Base-by-base conservation (phyloP, 2,329 filamentous ascomycete genomes). In the Seiridium cupressi region DNA sequence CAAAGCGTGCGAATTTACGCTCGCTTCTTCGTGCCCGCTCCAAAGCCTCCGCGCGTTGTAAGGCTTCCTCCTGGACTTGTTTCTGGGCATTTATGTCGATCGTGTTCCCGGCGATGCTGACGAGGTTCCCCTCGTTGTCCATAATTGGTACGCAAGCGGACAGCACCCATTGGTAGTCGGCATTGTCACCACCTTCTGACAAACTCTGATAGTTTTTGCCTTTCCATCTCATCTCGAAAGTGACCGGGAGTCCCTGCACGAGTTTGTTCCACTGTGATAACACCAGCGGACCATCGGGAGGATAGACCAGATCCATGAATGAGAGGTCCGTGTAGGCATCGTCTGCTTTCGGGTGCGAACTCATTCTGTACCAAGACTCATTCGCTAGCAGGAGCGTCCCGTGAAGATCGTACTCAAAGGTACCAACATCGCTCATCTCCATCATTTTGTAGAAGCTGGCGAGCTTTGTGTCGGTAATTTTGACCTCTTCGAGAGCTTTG, bases 1-100 rank as follows among this genome's bases (percentile, higher is more conserved):
- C 90, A 89, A 95, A 93, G 49, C 90, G 83, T 1, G 90, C 91
- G 70, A 95, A 94, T 60, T 89, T 89, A 40, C 89, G 88, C 72
- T 95, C 91, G 70, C 87, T 87, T 67, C 88, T 84, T 46, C 82
- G 79, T 0, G 84, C 84, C 66, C 88, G 84, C 65, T 84, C 60
- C 10, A 61, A 51, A 4, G 60, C 60, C 32, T 58, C 56, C 8
- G 60, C 60, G 9, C 60, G 60, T 42, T 61, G 55, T 3, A 61
- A n/a, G 1, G 60, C 60, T 32, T 61, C 55, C 26, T 58, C 36
- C 31, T 61, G 60, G 11, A 58, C 48, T 34, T 38, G 42, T 38
- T 61, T 61, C 48, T 62, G 60, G 2, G 60, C 60, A 18, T 47
- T 57, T 11, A 57, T 60, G 54, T 62, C 57, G 48, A 57, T 60